Evolutionary conservation across 345 rosid genomes (phyloP).

Genomic region (Gossypium ekmanianum): DNA sequence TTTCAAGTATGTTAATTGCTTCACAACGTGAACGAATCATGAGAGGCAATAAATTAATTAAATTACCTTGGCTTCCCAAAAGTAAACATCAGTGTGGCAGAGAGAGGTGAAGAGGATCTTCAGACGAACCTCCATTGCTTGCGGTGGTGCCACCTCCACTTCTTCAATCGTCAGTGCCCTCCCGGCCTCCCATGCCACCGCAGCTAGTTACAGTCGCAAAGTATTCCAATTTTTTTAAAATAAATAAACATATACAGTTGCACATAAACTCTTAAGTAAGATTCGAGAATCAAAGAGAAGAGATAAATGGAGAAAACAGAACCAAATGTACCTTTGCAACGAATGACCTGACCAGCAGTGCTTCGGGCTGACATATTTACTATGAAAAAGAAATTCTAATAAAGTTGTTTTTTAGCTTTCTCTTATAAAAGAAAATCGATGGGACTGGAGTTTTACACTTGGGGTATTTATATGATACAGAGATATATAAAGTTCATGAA

Average conservation of each 20-base stretch:
- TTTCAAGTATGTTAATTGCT: background rate
- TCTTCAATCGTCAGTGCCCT: constrained; percentile 31
- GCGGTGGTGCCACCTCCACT: constrained; percentile 31
- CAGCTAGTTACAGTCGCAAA: constrained; percentile 15
- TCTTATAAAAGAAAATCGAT: too few relatives aligned
- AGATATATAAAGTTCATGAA: too few relatives aligned
- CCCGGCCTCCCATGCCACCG: constrained; percentile 34
- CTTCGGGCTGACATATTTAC: background rate
- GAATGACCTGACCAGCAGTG: background rate
- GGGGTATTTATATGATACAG: too few relatives aligned
- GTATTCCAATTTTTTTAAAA: background rate
- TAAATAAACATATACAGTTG: background rate
- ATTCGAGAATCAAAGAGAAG: too few relatives aligned
- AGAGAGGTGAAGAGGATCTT: constrained; percentile 32
- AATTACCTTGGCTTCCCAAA: constrained; percentile 38
- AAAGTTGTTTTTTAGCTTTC: too few relatives aligned
- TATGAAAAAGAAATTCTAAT: background rate
- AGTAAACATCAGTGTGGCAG: constrained; percentile 35
- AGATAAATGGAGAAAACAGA: too few relatives aligned
- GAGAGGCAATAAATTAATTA: background rate
- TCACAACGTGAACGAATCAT: background rate
- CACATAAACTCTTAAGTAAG: too few relatives aligned
- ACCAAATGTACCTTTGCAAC: background rate
- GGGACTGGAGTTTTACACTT: too few relatives aligned
- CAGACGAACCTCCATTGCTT: constrained; percentile 30